A percentile compares a stretch with the other conserved stretches of the same genome.
Conservation (phyloP, 345 rosid species). For the Psidium guajava region DNA sequence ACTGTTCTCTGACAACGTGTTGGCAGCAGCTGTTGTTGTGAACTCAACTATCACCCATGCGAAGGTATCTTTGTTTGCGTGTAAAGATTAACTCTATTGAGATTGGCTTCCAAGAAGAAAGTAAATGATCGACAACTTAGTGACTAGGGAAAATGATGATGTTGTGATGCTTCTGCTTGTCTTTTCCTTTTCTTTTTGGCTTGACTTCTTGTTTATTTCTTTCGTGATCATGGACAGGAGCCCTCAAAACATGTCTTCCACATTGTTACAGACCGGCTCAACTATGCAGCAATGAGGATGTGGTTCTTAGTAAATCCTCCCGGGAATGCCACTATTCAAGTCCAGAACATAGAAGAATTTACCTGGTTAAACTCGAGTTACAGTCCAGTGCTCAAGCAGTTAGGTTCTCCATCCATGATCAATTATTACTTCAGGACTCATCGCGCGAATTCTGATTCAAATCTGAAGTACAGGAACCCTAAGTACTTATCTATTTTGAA, state of each 20-base stretch:
- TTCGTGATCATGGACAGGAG: slow-evolving; percentile 37
- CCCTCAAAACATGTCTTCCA: slow-evolving; percentile 88
- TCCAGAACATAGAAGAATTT: slow-evolving; percentile 86
- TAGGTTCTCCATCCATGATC: slow-evolving; percentile 76
- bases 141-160: not conserved
- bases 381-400: slow-evolving; percentile 94
- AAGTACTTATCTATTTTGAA: slow-evolving; percentile 91
- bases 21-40: slow-evolving; percentile 91
- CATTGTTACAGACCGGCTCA: slow-evolving; percentile 86
- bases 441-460: slow-evolving; percentile 58
- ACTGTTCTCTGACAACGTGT: slow-evolving; percentile 83
- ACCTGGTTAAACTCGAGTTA: slow-evolving; percentile 91
- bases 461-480: slow-evolving; percentile 90
- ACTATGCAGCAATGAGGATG: slow-evolving; percentile 98
- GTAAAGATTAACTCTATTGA: not conserved
- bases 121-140: not conserved
- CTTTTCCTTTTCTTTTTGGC: not conserved
- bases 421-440: slow-evolving; percentile 90
- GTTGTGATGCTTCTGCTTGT: not conserved
- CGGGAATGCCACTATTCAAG: slow-evolving; percentile 71
- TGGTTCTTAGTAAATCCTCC: slow-evolving; percentile 91
- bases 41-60: slow-evolving; percentile 78
- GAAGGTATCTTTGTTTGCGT: slow-evolving; percentile 38
- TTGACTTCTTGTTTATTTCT: not conserved
- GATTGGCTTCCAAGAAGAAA: not conserved